These are phyloP conservation scores for Penicillium odoratum DNA, from an alignment of 495 filamentous ascomycete species.

Conservation along the genomic window DNA sequence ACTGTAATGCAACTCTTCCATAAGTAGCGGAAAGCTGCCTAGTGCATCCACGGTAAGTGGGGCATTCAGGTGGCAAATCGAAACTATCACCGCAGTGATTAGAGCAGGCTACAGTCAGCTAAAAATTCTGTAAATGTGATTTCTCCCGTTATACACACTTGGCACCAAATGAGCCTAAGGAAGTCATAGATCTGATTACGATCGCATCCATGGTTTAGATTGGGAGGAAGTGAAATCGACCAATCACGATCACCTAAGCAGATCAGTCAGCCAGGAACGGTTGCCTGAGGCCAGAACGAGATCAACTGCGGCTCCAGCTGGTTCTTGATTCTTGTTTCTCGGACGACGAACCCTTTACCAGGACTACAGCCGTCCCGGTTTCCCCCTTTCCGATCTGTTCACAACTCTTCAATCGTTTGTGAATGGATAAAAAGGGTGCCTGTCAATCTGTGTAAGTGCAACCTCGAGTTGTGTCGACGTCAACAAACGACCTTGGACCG, in stretches of 20 bases:
- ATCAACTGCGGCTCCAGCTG: constrained; percentile 1
- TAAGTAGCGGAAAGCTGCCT: not conserved
- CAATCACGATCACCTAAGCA: not conserved
- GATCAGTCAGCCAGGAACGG: constrained; percentile 4
- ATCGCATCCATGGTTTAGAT: not conserved
- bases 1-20: not conserved
- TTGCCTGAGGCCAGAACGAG: not conserved
- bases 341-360: constrained; percentile 8
- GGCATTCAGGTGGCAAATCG: not conserved
- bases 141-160: not conserved
- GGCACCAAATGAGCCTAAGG: not conserved
- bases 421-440: constrained; percentile 1
- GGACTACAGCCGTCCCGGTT: constrained; percentile 7
- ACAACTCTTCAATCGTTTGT: not conserved
- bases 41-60: not conserved
- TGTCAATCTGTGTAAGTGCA: constrained; percentile 1
- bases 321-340: constrained; percentile 13
- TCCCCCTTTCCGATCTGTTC: constrained; percentile 5
- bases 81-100: not conserved
- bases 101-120: not conserved
- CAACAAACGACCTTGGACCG: not conserved
- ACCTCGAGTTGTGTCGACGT: not conserved
- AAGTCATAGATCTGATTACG: not conserved
- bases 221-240: not conserved
- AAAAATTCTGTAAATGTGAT: not conserved